These are phyloP conservation scores for Bisporella sp. DNA, from an alignment of 2,329 filamentous ascomycete genomes.

Conservation along the genomic window DNA sequence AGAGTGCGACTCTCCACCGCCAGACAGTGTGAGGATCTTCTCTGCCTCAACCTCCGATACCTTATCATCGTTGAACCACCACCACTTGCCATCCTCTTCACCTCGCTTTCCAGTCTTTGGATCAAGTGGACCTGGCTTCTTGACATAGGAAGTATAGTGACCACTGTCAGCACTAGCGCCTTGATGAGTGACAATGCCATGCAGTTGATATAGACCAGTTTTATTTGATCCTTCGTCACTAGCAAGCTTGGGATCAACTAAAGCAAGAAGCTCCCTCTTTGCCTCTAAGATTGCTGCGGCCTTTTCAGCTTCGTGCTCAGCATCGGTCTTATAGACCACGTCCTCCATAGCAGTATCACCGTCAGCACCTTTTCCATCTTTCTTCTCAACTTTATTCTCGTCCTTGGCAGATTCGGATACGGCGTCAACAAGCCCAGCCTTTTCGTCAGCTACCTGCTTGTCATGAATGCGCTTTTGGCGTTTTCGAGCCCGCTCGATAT, in stretches of 20 bases:
- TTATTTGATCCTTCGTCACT: conserved; percentile 82
- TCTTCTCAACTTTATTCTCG: conserved; percentile 32
- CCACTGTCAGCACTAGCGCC: conserved; percentile 94
- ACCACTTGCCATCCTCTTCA: conserved; percentile 92
- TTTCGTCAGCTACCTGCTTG: conserved; percentile 40
- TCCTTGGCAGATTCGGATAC: conserved; percentile 36
- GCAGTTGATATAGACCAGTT: conserved; percentile 89
- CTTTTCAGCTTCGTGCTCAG: conserved; percentile 82
- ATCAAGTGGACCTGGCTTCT: conserved; percentile 73
- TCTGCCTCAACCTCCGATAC: conserved; percentile 87
- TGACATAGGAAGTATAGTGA: conserved; percentile 96
- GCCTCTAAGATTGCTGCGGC: conserved; percentile 66
- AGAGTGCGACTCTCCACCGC: conserved; percentile 82
- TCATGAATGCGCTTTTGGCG: conserved; percentile 66
- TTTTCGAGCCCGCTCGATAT: conserved; percentile 86
- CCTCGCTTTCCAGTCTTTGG: conserved; percentile 68
- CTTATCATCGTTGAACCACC: conserved; percentile 99
- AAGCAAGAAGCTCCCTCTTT: conserved; percentile 79
- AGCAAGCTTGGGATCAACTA: conserved; percentile 69
- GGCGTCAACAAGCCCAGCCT: conserved; percentile 39
- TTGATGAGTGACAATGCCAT: conserved; percentile 92
- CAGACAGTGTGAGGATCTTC: conserved; percentile 83
- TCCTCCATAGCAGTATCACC: conserved; percentile 64
- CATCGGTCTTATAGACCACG: conserved; percentile 76
- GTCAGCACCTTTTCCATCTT: conserved; percentile 41